Evolutionary conservation across 768 basidiomycete species (phyloP).

Genomic region (Naematelia encephala): DNA sequence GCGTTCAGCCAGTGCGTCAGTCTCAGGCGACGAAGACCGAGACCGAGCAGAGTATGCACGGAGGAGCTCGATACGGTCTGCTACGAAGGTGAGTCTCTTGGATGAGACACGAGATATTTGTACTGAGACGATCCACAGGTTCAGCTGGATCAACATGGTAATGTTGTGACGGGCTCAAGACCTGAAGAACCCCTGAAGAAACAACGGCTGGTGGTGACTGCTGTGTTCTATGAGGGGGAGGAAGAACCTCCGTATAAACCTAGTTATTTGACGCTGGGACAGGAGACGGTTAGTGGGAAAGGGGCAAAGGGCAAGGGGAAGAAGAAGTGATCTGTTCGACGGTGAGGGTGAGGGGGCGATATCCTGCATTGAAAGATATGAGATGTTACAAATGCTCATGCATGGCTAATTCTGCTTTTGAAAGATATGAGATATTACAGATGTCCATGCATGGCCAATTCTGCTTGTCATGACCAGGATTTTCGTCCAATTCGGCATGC

Average conservation of each 20-base stretch:
- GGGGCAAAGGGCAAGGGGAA: not conserved
- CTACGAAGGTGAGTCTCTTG: not conserved
- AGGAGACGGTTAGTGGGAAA: not conserved
- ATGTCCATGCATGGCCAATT: too few species aligned
- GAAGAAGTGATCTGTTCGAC: not conserved
- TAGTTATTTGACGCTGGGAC: not conserved
- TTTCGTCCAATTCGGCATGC: too few species aligned
- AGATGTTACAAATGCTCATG: not conserved
- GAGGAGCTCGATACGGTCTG: not conserved
- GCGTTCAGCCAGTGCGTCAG: not conserved
- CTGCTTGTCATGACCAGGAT: too few species aligned
- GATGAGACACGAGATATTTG: too few species aligned
- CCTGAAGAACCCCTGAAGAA: constrained; percentile 34
- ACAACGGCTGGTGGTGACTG: constrained; percentile 31
- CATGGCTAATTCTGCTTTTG: not conserved
- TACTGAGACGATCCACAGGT: too few species aligned
- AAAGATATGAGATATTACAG: too few species aligned
- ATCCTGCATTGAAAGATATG: not conserved
- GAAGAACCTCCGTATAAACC: constrained; percentile 12
- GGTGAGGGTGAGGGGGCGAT: not conserved
- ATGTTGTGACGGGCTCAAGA: constrained; percentile 28
- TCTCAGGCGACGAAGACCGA: not conserved
- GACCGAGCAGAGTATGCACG: constrained; percentile 11
- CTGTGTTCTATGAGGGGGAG: constrained; percentile 45
- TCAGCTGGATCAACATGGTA: constrained; percentile 44